phyloP scores from a whole-genome alignment of 768 basidiomycete genomes.

The Mycena galericulata region DNA sequence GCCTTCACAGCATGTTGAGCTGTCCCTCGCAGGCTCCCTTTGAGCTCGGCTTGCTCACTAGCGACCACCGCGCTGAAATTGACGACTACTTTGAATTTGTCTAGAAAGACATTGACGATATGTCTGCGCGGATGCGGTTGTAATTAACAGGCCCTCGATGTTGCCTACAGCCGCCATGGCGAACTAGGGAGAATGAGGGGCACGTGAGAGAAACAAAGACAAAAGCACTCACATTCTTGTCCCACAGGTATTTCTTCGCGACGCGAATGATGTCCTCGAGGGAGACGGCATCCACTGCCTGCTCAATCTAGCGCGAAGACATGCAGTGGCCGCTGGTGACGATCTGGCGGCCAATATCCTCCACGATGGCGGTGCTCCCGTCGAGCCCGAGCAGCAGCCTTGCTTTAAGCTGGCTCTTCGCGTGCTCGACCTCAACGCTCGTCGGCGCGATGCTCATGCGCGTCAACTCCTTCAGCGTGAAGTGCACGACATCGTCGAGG shows the following conservation, averaged over 20 bases:
- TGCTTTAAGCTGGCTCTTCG: slow-evolving; percentile 99
- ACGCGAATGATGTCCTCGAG: slow-evolving; percentile 92
- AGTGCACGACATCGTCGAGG: slow-evolving; percentile 93
- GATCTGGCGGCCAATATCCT: slow-evolving; percentile 98
- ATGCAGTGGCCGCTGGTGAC: slow-evolving; percentile 92
- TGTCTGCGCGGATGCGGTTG: slow-evolving; percentile 87
- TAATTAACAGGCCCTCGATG: slow-evolving; percentile 94
- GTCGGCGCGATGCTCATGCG: slow-evolving; percentile 92
- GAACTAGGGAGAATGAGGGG: slow-evolving; percentile 57
- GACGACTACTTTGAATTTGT: slow-evolving; percentile 22
- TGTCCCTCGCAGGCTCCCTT: too few species aligned
- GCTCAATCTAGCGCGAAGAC: slow-evolving; percentile 94
- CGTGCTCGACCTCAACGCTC: slow-evolving; percentile 91
- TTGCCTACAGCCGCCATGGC: slow-evolving; percentile 91
- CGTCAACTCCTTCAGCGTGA: slow-evolving; percentile 95
- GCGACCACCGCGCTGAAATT: too few species aligned
- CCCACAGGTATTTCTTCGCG: slow-evolving; percentile 97
- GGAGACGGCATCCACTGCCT: slow-evolving; percentile 89
- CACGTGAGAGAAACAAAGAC: not conserved
- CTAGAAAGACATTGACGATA: slow-evolving; percentile 84
- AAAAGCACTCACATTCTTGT: slow-evolving; percentile 80
- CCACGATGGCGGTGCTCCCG: slow-evolving; percentile 96
- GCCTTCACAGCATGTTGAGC: too few species aligned
- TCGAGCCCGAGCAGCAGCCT: slow-evolving; percentile 90
- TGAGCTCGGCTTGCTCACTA: too few species aligned